phyloP scores from a whole-genome alignment of 257 asterid genomes.

The Scutellaria baicalensis region DNA sequence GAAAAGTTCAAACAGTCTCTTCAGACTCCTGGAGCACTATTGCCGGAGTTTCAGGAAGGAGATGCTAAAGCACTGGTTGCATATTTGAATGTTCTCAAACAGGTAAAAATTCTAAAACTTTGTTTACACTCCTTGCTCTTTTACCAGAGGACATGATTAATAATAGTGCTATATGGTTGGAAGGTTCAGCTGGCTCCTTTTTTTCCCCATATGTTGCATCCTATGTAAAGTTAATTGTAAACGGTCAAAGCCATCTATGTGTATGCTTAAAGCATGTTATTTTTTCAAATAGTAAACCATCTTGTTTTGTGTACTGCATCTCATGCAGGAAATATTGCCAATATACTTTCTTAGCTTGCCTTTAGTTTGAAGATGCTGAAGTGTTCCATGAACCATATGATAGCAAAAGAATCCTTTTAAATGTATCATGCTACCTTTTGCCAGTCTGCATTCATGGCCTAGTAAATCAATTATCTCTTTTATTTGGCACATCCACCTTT shows the following conservation, averaged over 20 bases:
- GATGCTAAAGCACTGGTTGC: constrained; percentile 96
- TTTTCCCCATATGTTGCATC: background rate
- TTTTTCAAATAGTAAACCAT: constrained; percentile 1
- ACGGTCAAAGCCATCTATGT: background rate
- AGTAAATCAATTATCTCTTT: background rate
- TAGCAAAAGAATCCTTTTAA: background rate
- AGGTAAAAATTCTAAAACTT: constrained; percentile 33
- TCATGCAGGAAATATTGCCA: background rate
- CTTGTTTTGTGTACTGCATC: background rate
- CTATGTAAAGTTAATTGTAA: background rate
- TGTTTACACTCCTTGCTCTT: background rate
- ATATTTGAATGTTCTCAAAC: constrained; percentile 78
- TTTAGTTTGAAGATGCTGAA: background rate
- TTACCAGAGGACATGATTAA: background rate
- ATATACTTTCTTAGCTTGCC: background rate
- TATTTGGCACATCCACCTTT: background rate
- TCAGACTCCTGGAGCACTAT: constrained; percentile 71
- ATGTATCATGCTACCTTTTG: background rate
- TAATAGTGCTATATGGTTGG: background rate
- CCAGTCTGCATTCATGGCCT: background rate
- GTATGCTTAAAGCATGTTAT: background rate
- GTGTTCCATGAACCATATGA: background rate
- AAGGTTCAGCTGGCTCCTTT: background rate
- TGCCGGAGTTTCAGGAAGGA: constrained; percentile 93
- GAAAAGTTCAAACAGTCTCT: constrained; percentile 78